phyloP scores from a whole-genome alignment of 148 eudicot species.

The Hydrangea macrophylla region DNA sequence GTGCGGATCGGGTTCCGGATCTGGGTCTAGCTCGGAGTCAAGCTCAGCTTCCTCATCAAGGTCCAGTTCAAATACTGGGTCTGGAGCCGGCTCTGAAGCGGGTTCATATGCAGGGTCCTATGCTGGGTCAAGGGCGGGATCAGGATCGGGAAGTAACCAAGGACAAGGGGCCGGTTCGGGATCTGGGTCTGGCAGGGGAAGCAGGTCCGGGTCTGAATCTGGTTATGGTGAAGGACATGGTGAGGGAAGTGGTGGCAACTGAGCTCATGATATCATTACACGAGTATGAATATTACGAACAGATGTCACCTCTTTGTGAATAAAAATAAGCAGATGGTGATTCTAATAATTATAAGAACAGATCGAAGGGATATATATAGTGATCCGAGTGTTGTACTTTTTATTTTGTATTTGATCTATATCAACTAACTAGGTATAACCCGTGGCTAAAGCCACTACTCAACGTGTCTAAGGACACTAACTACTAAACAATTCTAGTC shows the following conservation, averaged over 20 bases:
- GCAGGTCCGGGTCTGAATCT: constrained; percentile 1
- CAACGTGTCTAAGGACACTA: no score
- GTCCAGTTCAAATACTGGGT: not conserved
- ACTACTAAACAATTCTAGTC: no score
- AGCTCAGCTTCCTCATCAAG: constrained; percentile 7
- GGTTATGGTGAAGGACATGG: constrained; percentile 11
- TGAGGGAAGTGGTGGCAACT: constrained; percentile 9
- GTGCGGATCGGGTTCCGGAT: constrained; percentile 28
- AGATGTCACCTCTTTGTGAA: not conserved
- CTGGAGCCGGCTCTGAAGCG: constrained; percentile 15
- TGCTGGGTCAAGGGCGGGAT: constrained; percentile 16
- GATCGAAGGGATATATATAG: no score
- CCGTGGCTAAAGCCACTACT: no score
- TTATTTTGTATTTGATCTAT: no score
- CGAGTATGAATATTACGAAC: no score
- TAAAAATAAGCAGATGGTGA: not conserved
- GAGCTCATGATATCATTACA: not conserved
- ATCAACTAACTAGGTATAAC: no score
- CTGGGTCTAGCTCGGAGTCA: constrained; percentile 20
- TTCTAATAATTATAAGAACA: no score
- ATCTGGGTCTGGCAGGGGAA: constrained; percentile 10
- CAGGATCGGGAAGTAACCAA: constrained; percentile 7
- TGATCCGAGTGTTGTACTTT: no score
- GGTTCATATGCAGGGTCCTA: constrained; percentile 15
- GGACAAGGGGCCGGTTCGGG: constrained; percentile 7